Conservation (phyloP, 169 alveolate species). For the Plasmodium gonderi region DNA sequence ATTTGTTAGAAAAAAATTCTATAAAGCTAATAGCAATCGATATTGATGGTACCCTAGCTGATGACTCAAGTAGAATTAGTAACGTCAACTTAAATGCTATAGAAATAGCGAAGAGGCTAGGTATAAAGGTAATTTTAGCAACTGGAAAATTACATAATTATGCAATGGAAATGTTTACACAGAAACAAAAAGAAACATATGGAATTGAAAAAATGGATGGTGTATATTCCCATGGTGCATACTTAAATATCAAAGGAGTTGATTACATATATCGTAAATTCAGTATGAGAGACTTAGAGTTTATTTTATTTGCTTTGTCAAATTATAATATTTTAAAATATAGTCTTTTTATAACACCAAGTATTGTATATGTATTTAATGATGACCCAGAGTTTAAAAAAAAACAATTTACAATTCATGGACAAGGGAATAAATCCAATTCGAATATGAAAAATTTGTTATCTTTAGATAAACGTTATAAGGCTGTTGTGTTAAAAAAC, state of each 20-base stretch:
- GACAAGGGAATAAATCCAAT: background rate
- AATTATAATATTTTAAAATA: constrained; percentile 1
- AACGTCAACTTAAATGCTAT: constrained; percentile 31
- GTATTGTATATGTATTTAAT: constrained; percentile 15
- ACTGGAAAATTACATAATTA: constrained; percentile 2
- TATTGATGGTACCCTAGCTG: constrained; percentile 58
- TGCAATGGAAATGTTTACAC: constrained; percentile 14
- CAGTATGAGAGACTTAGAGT: constrained; percentile 11
- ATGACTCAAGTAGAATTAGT: constrained; percentile 7
- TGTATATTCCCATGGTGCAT: constrained; percentile 46
- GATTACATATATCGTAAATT: constrained; percentile 10
- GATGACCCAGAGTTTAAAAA: background rate
- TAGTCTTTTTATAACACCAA: constrained; percentile 22
- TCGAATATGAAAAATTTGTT: background rate
- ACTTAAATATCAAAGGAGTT: constrained; percentile 18
- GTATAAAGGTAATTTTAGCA: constrained; percentile 49
- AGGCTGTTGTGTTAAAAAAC: constrained; percentile 6
- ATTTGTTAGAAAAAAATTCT: constrained; percentile 12
- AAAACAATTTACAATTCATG: background rate
- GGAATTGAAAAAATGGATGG: constrained; percentile 34
- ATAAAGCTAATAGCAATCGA: constrained; percentile 44
- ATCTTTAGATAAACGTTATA: background rate
- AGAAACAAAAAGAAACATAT: constrained; percentile 17
- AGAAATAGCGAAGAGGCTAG: background rate
- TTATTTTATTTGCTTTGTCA: constrained; percentile 14